Evolutionary conservation across 2,329 filamentous ascomycete genomes (phyloP).

Genomic region (Alternaria sp.): DNA sequence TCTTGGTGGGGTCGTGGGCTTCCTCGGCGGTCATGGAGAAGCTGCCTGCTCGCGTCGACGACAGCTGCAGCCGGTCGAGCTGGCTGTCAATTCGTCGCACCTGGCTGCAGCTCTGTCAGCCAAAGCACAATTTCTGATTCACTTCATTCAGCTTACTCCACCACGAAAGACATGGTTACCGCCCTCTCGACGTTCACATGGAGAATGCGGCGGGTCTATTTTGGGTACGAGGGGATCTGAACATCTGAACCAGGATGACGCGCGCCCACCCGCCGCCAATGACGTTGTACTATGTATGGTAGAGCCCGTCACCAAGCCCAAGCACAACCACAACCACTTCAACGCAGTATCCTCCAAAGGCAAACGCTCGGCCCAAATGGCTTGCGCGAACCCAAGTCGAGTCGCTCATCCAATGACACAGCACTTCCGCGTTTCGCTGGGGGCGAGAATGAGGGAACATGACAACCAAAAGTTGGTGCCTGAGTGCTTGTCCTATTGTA

Average conservation of each 20-base stretch:
- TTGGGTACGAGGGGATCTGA: constrained; percentile 16
- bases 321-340: constrained; percentile 1
- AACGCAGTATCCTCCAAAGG: background rate
- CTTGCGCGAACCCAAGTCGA: no score
- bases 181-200: constrained; percentile 30
- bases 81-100: constrained; percentile 65
- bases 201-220: constrained; percentile 13
- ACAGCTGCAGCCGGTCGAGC: constrained; percentile 65
- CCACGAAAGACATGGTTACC: constrained; percentile 54
- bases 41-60: constrained; percentile 39
- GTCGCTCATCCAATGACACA: background rate
- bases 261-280: constrained; percentile 13
- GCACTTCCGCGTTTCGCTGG: background rate
- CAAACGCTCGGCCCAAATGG: no score
- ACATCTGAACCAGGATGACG: constrained; percentile 21
- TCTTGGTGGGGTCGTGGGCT: constrained; percentile 50
- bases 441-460: background rate
- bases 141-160: constrained; percentile 46
- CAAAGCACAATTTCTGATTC: background rate
- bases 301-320: constrained; percentile 8
- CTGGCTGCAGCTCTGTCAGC: constrained; percentile 55
- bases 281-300: background rate
- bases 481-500: background rate
- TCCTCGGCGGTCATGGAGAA: constrained; percentile 46
- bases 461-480: background rate